Evolutionary conservation across 2,329 filamentous ascomycete species (phyloP), one percentile per base, ranked within the genome.

Genomic region (Exophiala sp.): DNA sequence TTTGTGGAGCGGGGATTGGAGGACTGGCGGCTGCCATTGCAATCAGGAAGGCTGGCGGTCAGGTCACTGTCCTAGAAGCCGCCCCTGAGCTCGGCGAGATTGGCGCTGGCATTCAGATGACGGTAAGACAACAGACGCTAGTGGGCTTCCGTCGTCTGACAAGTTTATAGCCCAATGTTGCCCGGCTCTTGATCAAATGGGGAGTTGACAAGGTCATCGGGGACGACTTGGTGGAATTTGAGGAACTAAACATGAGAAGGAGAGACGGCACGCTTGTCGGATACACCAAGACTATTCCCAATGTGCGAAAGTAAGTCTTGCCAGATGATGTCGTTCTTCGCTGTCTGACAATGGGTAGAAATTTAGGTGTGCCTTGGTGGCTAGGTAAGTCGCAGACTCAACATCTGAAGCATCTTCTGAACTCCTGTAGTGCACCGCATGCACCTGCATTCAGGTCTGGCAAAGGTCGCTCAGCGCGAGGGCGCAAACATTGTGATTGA

Each of bases 11-110:
- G 14, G 72, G 73, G 5, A 67, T 75, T 16, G 72, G 71, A 3
- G 72, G 72, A 9, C 65, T 75, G 6, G 72, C 73, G n/a, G 70
- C 74, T n/a, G 69, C 73, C 18, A 74, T 76, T 51, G 71, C 73
- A 55, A 68, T 72, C 41, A 66, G 70, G 12, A 63, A 69, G 9
- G 68, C 70, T 16, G 72, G 71, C 2, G 69, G 69, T 35, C 59
- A 63, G 12, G 69, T 59, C 20, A 59, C 57, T 2, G 46, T 59
- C 32, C 39, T 59, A 5, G 57, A 59, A 47, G 57, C 57, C 3
- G 57, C 57, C n/a, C 34, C 21, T 24, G 66, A 72, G 60, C 67
- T 76, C 9, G 70, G 71, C 50, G 74, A 77, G 61, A 71, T 74
- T 29, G 62, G 62, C 5, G 62, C 62, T 34, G 62, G 61, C 24